Percentiles rank a stretch among this genome's conserved stretches.
Conservation (phyloP, 2,329 filamentous ascomycete species). For the Colletotrichum sp. region DNA sequence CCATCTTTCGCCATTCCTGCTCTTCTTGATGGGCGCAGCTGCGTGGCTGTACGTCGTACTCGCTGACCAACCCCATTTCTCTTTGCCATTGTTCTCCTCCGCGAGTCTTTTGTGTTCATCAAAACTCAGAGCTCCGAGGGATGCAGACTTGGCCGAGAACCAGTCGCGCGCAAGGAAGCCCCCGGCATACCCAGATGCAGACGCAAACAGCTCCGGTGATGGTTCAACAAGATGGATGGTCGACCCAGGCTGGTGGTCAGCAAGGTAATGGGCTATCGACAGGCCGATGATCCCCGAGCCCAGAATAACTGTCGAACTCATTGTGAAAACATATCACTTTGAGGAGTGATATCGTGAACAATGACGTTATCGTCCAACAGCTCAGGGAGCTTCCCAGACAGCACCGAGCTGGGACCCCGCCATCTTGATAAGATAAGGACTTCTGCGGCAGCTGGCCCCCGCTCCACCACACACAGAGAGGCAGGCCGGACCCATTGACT, state of each 20-base stretch:
- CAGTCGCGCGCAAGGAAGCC: constrained; percentile 79
- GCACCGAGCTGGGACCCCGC: background rate
- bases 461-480: background rate
- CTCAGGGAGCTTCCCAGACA: background rate
- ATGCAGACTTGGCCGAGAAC: constrained; percentile 63
- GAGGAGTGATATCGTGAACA: background rate
- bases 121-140: constrained; percentile 72
- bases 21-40: constrained; percentile 36
- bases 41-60: constrained; percentile 64
- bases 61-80: constrained; percentile 54
- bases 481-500: background rate
- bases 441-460: background rate
- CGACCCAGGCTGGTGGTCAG: constrained; percentile 46
- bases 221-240: constrained; percentile 54
- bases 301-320: constrained; percentile 66
- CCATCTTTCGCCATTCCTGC: constrained; percentile 66
- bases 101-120: constrained; percentile 71
- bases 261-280: constrained; percentile 76
- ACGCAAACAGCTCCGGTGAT: constrained; percentile 66
- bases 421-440: background rate
- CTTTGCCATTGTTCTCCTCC: constrained; percentile 58
- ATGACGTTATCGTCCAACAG: background rate
- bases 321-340: constrained; percentile 22
- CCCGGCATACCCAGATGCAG: constrained; percentile 75
- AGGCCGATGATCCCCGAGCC: constrained; percentile 75